Conservation (phyloP, 2,329 filamentous ascomycete species). For the Scytalidium sp. region DNA sequence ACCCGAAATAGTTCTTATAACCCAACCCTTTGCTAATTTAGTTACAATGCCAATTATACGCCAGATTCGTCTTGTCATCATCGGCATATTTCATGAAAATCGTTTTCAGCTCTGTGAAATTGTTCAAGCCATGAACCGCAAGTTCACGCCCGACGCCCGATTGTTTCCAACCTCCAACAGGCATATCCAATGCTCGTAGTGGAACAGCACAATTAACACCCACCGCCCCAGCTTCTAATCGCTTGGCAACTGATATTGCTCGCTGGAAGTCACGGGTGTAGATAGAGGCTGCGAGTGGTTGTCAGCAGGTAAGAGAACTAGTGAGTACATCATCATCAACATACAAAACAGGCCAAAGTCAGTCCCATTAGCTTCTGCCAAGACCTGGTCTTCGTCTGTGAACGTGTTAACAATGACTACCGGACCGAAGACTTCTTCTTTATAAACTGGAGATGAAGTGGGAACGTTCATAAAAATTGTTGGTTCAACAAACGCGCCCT, state of each 20-base stretch:
- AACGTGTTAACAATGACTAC: constrained; percentile 52
- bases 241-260: constrained; percentile 40
- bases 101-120: constrained; percentile 4
- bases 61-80: neutral
- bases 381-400: constrained; percentile 50
- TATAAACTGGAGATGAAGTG: constrained; percentile 2
- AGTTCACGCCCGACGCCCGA: constrained; percentile 7
- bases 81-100: neutral
- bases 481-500: constrained; percentile 5
- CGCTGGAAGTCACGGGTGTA: constrained; percentile 53
- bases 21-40: neutral
- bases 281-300: constrained; percentile 22
- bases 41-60: neutral
- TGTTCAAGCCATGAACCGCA: neutral
- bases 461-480: constrained; percentile 6
- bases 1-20: no score
- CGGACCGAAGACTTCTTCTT: constrained; percentile 60
- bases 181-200: constrained; percentile 6
- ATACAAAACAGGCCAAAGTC: constrained; percentile 34
- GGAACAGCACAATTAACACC: constrained; percentile 24
- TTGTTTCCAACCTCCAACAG: constrained; percentile 11
- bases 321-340: neutral
- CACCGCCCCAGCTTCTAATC: constrained; percentile 45
- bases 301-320: neutral
- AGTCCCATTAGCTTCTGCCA: constrained; percentile 59